These are phyloP conservation scores for Phytophthora brassicae DNA, from an alignment of 352 stramenopile genomes.

Conservation along the genomic window DNA sequence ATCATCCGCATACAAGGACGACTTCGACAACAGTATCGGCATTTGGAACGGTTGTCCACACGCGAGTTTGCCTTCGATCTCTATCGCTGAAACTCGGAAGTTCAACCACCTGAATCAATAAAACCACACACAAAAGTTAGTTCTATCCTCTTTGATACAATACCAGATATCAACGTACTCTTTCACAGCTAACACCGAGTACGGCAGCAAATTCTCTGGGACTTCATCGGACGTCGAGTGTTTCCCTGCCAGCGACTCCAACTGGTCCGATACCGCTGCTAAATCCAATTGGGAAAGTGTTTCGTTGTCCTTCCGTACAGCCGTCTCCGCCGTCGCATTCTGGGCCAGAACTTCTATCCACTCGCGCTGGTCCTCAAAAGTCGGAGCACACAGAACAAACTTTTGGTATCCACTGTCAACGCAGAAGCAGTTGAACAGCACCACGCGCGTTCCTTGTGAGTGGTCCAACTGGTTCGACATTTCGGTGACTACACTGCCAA, in stretches of 20 bases:
- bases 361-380: slow-evolving; percentile 88
- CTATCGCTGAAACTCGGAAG: slow-evolving; percentile 82
- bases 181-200: slow-evolving; percentile 85
- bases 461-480: slow-evolving; percentile 89
- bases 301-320: slow-evolving; percentile 74
- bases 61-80: slow-evolving; percentile 85
- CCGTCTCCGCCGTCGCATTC: slow-evolving; percentile 82
- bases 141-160: not conserved
- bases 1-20: slow-evolving; percentile 84
- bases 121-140: slow-evolving; percentile 21
- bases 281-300: slow-evolving; percentile 74
- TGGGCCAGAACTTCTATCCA: slow-evolving; percentile 88
- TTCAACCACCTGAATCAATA: slow-evolving; percentile 75
- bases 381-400: slow-evolving; percentile 79
- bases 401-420: slow-evolving; percentile 84
- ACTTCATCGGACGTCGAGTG: slow-evolving; percentile 70
- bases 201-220: slow-evolving; percentile 65
- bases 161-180: slow-evolving; percentile 54
- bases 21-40: slow-evolving; percentile 86
- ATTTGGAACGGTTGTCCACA: slow-evolving; percentile 77
- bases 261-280: slow-evolving; percentile 67
- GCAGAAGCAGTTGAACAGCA: slow-evolving; percentile 87
- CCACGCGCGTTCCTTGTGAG: slow-evolving; percentile 79
- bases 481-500: slow-evolving; percentile 76
- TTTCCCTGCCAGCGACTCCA: slow-evolving; percentile 84